Evolutionary conservation across 257 asterid species (phyloP).

Genomic region (Solanum raphanifolium): DNA sequence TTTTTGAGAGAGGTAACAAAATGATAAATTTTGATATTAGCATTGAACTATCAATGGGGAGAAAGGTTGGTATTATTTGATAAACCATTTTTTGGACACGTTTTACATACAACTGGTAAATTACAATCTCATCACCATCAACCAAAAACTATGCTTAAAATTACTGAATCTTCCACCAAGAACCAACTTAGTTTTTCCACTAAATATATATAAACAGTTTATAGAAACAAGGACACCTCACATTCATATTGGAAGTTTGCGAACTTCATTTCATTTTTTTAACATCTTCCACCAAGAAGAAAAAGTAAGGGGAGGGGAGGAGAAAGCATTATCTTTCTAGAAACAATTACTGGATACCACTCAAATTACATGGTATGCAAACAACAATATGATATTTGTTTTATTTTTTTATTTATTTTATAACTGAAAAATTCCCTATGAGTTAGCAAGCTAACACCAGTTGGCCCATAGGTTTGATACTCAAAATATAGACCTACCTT

Average conservation of each 20-base stretch:
- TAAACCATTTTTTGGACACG: background rate
- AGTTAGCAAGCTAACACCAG: background rate
- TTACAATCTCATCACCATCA: background rate
- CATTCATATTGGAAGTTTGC: background rate
- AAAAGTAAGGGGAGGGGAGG: background rate
- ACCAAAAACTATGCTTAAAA: background rate
- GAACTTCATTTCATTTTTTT: background rate
- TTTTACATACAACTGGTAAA: background rate
- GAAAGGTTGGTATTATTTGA: background rate
- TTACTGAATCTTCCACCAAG: background rate
- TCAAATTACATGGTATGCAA: background rate
- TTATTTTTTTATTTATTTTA: background rate
- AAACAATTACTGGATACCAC: background rate
- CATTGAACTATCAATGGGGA: background rate
- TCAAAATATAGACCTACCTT: background rate
- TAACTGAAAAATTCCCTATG: background rate
- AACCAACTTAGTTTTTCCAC: background rate
- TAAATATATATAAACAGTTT: background rate
- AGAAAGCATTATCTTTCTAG: background rate
- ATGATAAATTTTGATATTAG: background rate
- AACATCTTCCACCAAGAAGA: background rate
- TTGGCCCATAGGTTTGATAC: background rate
- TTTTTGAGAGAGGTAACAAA: background rate
- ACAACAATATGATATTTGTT: background rate
- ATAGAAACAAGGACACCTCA: background rate